Percentiles rank a stretch among this genome's conserved stretches.
These are phyloP conservation scores for Cercospora janseana DNA, from an alignment of 2,329 filamentous ascomycete genomes.

Conservation along the genomic window DNA sequence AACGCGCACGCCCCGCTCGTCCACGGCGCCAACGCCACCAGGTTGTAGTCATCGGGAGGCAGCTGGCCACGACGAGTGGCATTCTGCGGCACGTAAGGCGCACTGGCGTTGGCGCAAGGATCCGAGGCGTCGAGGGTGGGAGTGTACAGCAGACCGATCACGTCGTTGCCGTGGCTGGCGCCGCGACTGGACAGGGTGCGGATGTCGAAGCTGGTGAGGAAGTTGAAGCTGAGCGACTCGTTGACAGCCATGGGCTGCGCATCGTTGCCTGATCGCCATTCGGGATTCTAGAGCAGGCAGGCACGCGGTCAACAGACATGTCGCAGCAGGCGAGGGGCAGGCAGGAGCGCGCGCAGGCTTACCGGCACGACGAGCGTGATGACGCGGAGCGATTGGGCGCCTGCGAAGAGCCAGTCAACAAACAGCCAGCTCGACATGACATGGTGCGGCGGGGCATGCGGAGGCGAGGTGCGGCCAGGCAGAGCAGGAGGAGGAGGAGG, in stretches of 20 bases:
- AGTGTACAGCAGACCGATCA: constrained; percentile 81
- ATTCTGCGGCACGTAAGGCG: constrained; percentile 68
- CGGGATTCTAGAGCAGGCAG: constrained; percentile 26
- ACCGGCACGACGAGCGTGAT: constrained; percentile 34
- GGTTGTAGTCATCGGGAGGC: constrained; percentile 62
- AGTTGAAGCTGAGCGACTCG: constrained; percentile 38
- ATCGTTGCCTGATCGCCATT: constrained; percentile 20
- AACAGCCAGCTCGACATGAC: constrained; percentile 19
- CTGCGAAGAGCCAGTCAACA: constrained; percentile 26
- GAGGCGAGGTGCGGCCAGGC: background rate
- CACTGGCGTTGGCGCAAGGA: constrained; percentile 62
- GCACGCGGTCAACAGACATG: background rate
- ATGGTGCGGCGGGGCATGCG: constrained; percentile 9
- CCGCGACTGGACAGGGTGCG: constrained; percentile 73
- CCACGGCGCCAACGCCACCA: constrained; percentile 86
- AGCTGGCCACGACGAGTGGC: constrained; percentile 72
- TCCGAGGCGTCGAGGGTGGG: constrained; percentile 62
- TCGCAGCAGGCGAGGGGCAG: background rate
- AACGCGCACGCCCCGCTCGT: constrained; percentile 69
- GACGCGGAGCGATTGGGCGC: constrained; percentile 32
- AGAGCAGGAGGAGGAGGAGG: background rate
- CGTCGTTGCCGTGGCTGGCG: constrained; percentile 58
- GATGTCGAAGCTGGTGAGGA: constrained; percentile 53
- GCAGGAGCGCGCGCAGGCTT: background rate
- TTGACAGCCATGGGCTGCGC: constrained; percentile 26